Evolutionary conservation across 1,139 yeast species (phyloP).

Genomic region (Saccharomyces hybrid): DNA sequence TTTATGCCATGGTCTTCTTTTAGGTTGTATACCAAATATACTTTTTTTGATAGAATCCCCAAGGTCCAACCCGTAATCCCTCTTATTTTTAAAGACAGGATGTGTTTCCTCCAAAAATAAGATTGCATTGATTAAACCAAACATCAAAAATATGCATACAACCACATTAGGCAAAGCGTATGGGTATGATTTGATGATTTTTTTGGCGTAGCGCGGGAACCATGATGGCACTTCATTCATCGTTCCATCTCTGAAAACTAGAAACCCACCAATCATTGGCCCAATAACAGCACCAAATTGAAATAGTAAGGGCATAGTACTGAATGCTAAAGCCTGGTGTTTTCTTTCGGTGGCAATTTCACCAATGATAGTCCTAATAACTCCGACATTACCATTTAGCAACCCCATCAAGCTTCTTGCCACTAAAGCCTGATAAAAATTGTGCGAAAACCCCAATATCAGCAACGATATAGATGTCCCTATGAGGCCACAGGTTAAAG

Average conservation of each 20-base stretch:
- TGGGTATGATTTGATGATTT: conserved; percentile 41
- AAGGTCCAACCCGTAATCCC: conserved; percentile 46
- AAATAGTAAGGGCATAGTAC: conserved; percentile 53
- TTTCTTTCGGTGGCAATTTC: conserved; percentile 49
- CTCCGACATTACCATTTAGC: conserved; percentile 56
- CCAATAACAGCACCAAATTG: conserved; percentile 52
- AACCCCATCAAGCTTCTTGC: conserved; percentile 50
- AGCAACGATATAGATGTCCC: conserved; percentile 46
- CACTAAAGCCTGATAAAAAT: conserved; percentile 43
- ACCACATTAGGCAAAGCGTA: conserved; percentile 56
- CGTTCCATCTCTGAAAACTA: conserved; percentile 33
- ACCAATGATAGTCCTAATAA: conserved; percentile 52
- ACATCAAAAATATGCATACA: conserved; percentile 38
- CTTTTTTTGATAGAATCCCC: conserved; percentile 41
- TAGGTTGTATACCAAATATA: conserved; percentile 33
- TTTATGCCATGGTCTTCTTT: conserved; percentile 33
- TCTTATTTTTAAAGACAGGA: conserved; percentile 35
- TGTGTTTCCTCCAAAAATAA: conserved; percentile 60
- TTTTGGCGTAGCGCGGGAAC: conserved; percentile 14
- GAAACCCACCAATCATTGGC: conserved; percentile 47
- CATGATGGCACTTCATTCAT: conserved; percentile 13
- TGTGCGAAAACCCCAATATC: conserved; percentile 46
- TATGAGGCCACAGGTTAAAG: conserved; percentile 43
- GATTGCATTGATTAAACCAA: conserved; percentile 38
- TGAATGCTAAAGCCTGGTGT: conserved; percentile 57